Percentiles rank a stretch among this genome's conserved stretches.
phyloP scores from a whole-genome alignment of 75 land plant genomes.

The Cryptomeria japonica region DNA sequence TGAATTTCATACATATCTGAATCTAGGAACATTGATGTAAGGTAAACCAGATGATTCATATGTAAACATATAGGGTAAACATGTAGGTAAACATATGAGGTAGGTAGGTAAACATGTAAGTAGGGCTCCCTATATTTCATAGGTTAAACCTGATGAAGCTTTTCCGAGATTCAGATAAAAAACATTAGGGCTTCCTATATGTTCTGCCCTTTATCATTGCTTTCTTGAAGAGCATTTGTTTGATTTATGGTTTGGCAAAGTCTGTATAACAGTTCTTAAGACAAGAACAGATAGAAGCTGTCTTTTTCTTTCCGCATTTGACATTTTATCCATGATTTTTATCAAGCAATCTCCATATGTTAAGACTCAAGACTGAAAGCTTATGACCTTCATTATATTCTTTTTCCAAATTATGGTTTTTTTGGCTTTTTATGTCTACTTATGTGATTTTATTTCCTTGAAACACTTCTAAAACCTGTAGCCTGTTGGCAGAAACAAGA shows the following conservation, averaged over 20 bases:
- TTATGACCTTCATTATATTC: not conserved
- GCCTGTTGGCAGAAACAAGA: slow-evolving; percentile 13
- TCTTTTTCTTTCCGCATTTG: not conserved
- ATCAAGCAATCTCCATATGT: not conserved
- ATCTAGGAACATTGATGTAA: no score
- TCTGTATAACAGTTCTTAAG: not conserved
- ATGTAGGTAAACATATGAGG: no score
- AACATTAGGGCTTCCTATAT: not conserved
- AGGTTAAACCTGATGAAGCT: no score
- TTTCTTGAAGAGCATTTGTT: not conserved
- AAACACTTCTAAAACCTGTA: not conserved
- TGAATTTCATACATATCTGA: not conserved
- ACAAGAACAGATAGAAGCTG: not conserved
- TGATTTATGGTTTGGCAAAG: not conserved
- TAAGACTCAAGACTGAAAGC: not conserved
- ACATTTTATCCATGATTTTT: not conserved
- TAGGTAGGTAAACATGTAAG: no score
- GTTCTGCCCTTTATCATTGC: not conserved
- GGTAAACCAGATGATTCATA: no score
- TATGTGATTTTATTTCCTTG: not conserved
- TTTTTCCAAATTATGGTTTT: not conserved
- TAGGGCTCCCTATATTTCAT: no score
- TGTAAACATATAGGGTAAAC: no score
- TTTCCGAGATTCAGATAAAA: no score
- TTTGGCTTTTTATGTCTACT: not conserved